These are phyloP conservation scores for Berberis vulgaris DNA, from an alignment of 164 flowering plant species.

Conservation along the genomic window DNA sequence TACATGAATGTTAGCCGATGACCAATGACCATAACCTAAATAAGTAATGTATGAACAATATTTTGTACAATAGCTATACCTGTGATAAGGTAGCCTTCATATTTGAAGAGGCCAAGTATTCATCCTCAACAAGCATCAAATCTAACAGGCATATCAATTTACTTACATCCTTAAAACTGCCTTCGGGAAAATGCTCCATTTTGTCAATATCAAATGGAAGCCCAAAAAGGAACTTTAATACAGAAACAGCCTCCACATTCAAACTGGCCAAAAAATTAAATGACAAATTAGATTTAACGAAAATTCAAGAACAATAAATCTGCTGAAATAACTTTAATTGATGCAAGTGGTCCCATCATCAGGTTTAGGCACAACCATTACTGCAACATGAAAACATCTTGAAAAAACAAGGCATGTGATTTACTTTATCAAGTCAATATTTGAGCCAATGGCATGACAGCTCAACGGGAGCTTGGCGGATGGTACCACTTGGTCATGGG, in stretches of 20 bases:
- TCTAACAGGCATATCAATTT: conserved; percentile 34
- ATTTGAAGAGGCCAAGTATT: conserved; percentile 16
- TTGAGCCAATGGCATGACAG: too few relatives aligned
- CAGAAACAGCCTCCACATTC: conserved; percentile 37
- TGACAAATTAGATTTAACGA: conserved; percentile 5
- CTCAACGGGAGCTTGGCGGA: too few relatives aligned
- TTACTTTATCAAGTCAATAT: too few relatives aligned
- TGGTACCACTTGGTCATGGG: too few relatives aligned
- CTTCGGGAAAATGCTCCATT: conserved; percentile 28
- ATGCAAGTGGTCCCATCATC: background rate
- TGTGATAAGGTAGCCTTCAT: conserved; percentile 22
- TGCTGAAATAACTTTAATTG: too few relatives aligned
- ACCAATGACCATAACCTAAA: background rate
- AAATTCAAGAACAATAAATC: background rate
- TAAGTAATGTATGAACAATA: background rate
- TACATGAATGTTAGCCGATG: background rate
- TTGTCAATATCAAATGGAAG: conserved; percentile 30
- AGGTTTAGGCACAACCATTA: background rate
- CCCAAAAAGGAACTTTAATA: conserved; percentile 66
- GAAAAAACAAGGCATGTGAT: too few relatives aligned
- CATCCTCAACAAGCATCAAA: conserved; percentile 25
- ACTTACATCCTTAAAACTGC: conserved; percentile 38
- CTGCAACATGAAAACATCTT: too few relatives aligned
- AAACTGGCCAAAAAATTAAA: conserved; percentile 32
- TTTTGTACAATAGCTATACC: conserved; percentile 22